These are phyloP conservation scores for Pythium dissotocum DNA, from an alignment of 352 stramenopile species.

Conservation along the genomic window DNA sequence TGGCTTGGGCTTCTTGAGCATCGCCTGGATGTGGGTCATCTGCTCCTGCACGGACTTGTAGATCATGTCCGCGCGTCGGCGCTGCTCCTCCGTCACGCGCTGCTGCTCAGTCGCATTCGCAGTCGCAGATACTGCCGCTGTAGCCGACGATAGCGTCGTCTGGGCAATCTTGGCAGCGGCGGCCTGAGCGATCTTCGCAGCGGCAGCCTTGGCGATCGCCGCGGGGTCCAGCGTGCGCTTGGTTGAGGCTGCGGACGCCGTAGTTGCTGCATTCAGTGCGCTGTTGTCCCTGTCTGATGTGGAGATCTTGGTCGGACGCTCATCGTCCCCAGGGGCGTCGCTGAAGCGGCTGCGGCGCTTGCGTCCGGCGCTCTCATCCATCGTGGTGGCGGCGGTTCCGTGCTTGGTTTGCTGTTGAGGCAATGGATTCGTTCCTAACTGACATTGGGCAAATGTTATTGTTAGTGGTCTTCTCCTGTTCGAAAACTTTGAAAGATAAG, in stretches of 20 bases:
- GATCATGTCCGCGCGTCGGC: conserved; percentile 69
- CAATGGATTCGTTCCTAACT: neutral
- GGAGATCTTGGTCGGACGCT: conserved; percentile 25
- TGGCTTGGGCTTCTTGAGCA: conserved; percentile 49
- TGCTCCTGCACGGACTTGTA: conserved; percentile 85
- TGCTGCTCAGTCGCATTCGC: conserved; percentile 31
- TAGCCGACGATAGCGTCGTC: conserved; percentile 36
- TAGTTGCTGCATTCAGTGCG: conserved; percentile 14
- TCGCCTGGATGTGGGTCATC: conserved; percentile 73
- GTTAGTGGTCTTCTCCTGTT: no score
- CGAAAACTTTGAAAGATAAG: neutral
- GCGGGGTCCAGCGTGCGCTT: conserved; percentile 42
- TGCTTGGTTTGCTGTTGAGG: conserved; percentile 28
- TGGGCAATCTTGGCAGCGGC: conserved; percentile 73
- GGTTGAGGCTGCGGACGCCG: conserved; percentile 9
- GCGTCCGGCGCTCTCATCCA: conserved; percentile 31
- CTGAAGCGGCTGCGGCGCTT: conserved; percentile 88
- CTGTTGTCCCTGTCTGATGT: conserved; percentile 9
- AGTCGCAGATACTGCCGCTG: conserved; percentile 6
- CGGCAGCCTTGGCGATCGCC: conserved; percentile 64
- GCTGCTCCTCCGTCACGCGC: conserved; percentile 56
- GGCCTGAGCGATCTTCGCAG: conserved; percentile 45
- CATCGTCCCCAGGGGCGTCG: conserved; percentile 40
- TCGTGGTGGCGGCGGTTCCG: conserved; percentile 20
- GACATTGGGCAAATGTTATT: neutral